A percentile compares a stretch with the other conserved stretches of the same genome.
These are phyloP conservation scores for Fusarium oxysporum DNA, from an alignment of 2,329 filamentous ascomycete species.

Conservation along the genomic window DNA sequence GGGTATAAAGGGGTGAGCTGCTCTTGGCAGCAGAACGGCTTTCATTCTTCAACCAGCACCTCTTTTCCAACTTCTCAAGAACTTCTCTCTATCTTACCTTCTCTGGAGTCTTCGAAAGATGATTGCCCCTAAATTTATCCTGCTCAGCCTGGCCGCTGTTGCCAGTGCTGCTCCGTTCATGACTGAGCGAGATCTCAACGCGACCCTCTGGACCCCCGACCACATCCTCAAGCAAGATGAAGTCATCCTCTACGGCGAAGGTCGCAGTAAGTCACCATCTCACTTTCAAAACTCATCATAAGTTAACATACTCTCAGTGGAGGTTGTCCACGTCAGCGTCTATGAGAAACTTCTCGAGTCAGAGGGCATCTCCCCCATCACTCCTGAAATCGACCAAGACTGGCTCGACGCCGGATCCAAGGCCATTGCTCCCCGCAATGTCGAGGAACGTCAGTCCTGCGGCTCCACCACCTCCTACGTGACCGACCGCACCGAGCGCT, in stretches of 20 bases:
- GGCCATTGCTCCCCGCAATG: neutral
- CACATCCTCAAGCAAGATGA: slow-evolving; percentile 26
- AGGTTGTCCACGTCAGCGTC: slow-evolving; percentile 22
- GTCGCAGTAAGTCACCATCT: slow-evolving; percentile 4
- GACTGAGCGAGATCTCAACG: slow-evolving; percentile 17
- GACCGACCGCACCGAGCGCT: slow-evolving; percentile 3
- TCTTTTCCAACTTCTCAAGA: fast-evolving
- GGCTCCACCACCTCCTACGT: neutral
- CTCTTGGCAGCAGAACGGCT: fast-evolving
- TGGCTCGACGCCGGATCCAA: neutral
- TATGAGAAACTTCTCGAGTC: slow-evolving; percentile 20
- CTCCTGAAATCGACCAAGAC: slow-evolving; percentile 10
- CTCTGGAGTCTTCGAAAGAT: fast-evolving
- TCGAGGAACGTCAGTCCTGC: neutral
- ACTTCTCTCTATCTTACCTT: fast-evolving
- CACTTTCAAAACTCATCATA: fast-evolving
- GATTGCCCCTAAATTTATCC: neutral
- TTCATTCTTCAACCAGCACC: fast-evolving
- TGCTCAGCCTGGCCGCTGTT: neutral
- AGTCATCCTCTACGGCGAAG: slow-evolving; percentile 31
- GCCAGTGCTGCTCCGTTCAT: slow-evolving; percentile 25
- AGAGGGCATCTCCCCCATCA: neutral
- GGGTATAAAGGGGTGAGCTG: neutral
- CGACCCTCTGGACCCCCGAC: slow-evolving; percentile 29
- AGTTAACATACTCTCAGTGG: neutral